Evolutionary conservation across 192 early-diverging fungal genomes (phyloP).

Genomic region (Entomortierella beljakovae): DNA sequence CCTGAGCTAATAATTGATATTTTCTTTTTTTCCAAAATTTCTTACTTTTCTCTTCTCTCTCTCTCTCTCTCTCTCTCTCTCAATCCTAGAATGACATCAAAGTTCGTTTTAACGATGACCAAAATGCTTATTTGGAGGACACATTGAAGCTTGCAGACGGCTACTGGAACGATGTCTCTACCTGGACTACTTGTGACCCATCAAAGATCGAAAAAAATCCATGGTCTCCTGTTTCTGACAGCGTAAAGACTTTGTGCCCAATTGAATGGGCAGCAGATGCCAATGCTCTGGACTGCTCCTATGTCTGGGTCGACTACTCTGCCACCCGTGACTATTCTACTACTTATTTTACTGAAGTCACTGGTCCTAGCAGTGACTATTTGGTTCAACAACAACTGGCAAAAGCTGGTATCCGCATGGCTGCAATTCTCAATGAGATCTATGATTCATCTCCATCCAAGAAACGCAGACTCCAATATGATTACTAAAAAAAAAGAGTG

Average conservation of each 20-base stretch:
- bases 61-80: background rate
- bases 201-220: conserved; percentile 14
- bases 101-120: conserved; percentile 29
- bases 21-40: background rate
- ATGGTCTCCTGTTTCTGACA: conserved; percentile 20
- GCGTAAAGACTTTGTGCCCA: conserved; percentile 47
- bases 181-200: conserved; percentile 36
- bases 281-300: conserved; percentile 54
- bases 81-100: conserved; percentile 35
- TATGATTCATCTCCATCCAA: conserved; percentile 22
- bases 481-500: conserved; percentile 4
- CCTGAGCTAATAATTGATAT: background rate
- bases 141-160: conserved; percentile 22
- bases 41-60: background rate
- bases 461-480: background rate
- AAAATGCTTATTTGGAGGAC: conserved; percentile 43
- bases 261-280: conserved; percentile 47
- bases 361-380: conserved; percentile 4
- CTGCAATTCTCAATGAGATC: conserved; percentile 55
- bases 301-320: conserved; percentile 52
- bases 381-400: conserved; percentile 54
- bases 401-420: conserved; percentile 55
- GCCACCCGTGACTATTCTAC: conserved; percentile 45
- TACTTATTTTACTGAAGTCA: conserved; percentile 47
- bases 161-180: conserved; percentile 23